Evolutionary conservation across 2,329 filamentous ascomycete genomes (phyloP).

Genomic region (Pseudogymnoascus sp.): DNA sequence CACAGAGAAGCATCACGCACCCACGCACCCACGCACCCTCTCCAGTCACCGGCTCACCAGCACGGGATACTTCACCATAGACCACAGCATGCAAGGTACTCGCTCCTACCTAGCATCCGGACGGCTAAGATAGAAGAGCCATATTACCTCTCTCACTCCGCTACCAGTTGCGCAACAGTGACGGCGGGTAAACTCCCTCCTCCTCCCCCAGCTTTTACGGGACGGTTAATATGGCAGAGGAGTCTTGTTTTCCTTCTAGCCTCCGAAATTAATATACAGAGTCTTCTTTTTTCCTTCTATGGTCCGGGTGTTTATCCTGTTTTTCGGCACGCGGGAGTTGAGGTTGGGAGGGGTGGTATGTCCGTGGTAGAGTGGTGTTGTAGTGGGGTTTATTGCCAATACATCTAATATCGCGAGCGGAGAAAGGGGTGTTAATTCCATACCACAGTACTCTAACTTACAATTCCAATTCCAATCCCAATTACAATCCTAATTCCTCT

Average conservation of each 20-base stretch:
- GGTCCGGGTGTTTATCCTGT: background rate
- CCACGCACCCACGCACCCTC: background rate
- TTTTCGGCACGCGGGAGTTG: background rate
- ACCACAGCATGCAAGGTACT: background rate
- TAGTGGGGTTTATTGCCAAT: background rate
- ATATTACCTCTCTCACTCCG: background rate
- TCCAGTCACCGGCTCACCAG: background rate
- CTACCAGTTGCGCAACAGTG: background rate
- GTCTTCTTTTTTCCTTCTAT: too few relatives aligned
- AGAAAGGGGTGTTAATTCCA: background rate
- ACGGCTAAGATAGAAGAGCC: background rate
- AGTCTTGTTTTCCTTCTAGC: background rate
- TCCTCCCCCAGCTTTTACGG: background rate
- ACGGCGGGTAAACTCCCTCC: background rate
- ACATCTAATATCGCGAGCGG: background rate
- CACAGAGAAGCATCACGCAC: background rate
- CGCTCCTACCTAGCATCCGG: too few relatives aligned
- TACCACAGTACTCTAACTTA: background rate
- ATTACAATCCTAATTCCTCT: too few relatives aligned
- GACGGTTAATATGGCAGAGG: background rate
- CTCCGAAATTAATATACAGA: background rate
- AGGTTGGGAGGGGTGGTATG: background rate
- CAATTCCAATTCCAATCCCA: background rate
- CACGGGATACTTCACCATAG: background rate
- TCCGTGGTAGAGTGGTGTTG: background rate